Base-by-base conservation (phyloP, 495 filamentous ascomycete species). In the Podospora didyma region DNA sequence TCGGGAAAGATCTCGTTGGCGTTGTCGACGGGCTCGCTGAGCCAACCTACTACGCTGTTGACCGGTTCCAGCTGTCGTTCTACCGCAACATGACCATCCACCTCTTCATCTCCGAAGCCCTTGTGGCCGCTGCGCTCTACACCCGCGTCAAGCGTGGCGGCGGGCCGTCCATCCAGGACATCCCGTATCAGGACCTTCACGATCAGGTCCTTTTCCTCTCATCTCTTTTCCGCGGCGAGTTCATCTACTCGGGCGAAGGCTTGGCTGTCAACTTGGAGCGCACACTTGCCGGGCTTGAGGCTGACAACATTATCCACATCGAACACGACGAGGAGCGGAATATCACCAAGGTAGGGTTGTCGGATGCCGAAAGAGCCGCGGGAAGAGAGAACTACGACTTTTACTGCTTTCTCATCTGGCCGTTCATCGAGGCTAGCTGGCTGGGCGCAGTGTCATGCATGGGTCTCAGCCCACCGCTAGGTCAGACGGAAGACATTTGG, bases 11-110 rank as follows among this genome's bases (percentile, higher is more conserved):
- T 54, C 81, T 98, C 3, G 90, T 98, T 1, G 91, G 92, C 5
- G 72, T 85, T 1, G 82, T 95, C 1, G 77, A 85, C 45, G 90
- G 86, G 2, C 72, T 98, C 14, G 86, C 85, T 0, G 94, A 98
- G 66, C 86, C 88, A 12, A 96, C 92, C 0, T 97, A 88, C 67
- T 95, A 89, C 62, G 93, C 94, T 2, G 90, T 96, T 24, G 94
- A 98, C 69, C 82, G 92, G 49, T 98, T 98, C 74, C 93, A 97
- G 64, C 82, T 98, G 9, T 94, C 89, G 0, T 98, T 97, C 72
- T 98, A 97, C 70, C 86, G 94, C 42, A 98, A 98, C 69, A 97
- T 97, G 93, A 95, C 92, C 1, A 98, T 98, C 51, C 94, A 98
- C 66, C 82, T 98, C 2, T 98, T 98, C 69, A 92, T 97, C 51